Base-by-base conservation (phyloP, 345 rosid species). In the Aurinia saxatilis region DNA sequence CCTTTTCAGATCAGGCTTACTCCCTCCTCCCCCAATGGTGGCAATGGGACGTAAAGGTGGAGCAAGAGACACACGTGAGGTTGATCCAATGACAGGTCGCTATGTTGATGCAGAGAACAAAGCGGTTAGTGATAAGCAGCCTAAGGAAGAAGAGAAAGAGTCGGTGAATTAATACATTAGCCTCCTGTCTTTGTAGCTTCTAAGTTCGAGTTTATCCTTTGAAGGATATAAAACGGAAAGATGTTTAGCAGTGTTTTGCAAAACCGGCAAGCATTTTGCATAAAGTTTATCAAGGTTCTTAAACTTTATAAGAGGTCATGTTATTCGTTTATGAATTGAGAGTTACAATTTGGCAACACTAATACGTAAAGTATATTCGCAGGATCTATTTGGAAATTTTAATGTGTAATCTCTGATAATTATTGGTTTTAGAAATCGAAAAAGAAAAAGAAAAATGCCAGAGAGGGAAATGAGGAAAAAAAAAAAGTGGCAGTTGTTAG, bases 1-100 rank as follows among this genome's bases (percentile, higher is more conserved):
- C 48, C 87, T 90, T 27, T 90, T 85, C 76, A 79, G 97, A 70
- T 84, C 99, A 13, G 95, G 97, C 29, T 8, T 93, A 49, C 81
- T 92, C 13, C 97, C 99, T 8, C 95, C 97, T 12, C 95, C 92
- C 4, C 95, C 96, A 33, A 81, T 86, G 96, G 71, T 80, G 31
- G 96, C 81, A 47, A 82, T 90, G 92, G 92, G 82, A 49, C 90
- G 81, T 53, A 90, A 93, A 75, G 95, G 97, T 14, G 97, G 86
- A 45, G 65, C 71, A 17, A 50, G 86, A 27, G 92, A 93, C 67
- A 80, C 67, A 0, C 90, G 91, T 27, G 87, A 84, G 0, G 76
- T 92, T 39, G 85, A 89, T 74, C 91, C 96, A 27, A 73, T 91
- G 84, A 85, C 89, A 2, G 96, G 96, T 39, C 80, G 77, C 45